These are phyloP conservation scores for Schrenkiella parvula DNA, from an alignment of 345 rosid species.

Conservation along the genomic window DNA sequence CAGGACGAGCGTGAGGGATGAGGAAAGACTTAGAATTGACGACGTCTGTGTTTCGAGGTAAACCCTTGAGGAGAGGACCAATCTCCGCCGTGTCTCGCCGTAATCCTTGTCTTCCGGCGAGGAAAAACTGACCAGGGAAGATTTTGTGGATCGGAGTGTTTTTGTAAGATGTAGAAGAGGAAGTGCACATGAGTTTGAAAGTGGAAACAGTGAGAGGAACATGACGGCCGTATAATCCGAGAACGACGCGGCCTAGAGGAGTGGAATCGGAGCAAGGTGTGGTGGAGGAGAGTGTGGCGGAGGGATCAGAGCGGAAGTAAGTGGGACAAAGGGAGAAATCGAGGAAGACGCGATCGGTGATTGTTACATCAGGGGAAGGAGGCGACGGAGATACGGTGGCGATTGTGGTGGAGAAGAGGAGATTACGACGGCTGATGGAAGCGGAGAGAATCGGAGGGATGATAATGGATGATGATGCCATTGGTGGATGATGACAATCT, in stretches of 20 bases:
- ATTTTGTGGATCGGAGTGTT: slow-evolving; percentile 78
- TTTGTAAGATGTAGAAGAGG: slow-evolving; percentile 53
- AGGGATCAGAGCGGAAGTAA: slow-evolving; percentile 49
- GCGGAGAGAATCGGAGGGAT: slow-evolving; percentile 25
- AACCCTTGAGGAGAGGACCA: slow-evolving; percentile 34
- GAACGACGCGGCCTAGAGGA: slow-evolving; percentile 74
- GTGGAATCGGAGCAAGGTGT: slow-evolving; percentile 53
- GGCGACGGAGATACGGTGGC: slow-evolving; percentile 36
- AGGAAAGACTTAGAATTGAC: slow-evolving; percentile 63
- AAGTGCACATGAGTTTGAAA: slow-evolving; percentile 75
- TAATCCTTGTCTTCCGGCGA: slow-evolving; percentile 70
- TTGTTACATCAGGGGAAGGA: slow-evolving; percentile 53
- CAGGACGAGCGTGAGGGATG: slow-evolving; percentile 56
- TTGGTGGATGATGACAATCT: neutral
- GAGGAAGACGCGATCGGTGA: slow-evolving; percentile 83
- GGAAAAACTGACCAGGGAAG: slow-evolving; percentile 71
- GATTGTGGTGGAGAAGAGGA: slow-evolving; percentile 41
- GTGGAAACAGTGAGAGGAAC: slow-evolving; percentile 78
- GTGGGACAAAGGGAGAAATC: slow-evolving; percentile 84
- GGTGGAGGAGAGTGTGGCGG: slow-evolving; percentile 45
- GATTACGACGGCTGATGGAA: slow-evolving; percentile 36
- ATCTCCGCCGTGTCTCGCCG: slow-evolving; percentile 60
- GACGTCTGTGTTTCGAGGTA: slow-evolving; percentile 63
- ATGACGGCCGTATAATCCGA: slow-evolving; percentile 72
- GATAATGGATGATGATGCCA: slow-evolving; percentile 37